Evolutionary conservation across 108 stramenopile species (phyloP).

Genomic region (Schizochytrium sp.): DNA sequence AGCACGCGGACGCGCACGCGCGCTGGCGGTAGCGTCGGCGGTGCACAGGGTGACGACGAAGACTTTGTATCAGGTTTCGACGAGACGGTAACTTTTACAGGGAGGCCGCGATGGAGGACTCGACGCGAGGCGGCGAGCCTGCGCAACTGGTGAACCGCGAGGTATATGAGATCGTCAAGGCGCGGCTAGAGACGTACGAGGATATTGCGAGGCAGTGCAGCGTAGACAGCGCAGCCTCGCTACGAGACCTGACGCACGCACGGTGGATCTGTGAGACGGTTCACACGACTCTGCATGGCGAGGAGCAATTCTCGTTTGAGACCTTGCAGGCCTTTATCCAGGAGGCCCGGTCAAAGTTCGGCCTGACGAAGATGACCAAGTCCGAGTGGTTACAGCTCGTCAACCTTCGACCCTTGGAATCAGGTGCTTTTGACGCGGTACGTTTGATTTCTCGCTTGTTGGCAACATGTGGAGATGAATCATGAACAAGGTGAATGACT

Average conservation of each 20-base stretch:
- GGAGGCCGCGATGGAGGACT: neutral
- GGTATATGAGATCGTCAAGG: neutral
- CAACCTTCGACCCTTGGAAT: neutral
- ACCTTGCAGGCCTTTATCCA: neutral
- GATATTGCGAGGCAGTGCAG: neutral
- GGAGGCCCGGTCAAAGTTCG: neutral
- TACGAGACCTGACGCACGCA: neutral
- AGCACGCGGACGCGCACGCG: too few species aligned
- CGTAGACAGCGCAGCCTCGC: neutral
- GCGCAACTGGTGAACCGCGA: neutral
- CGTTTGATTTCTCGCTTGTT: neutral
- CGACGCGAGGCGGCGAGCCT: neutral
- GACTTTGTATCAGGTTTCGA: too few species aligned
- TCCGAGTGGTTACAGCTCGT: neutral
- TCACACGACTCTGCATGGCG: neutral
- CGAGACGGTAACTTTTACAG: neutral
- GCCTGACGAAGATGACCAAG: neutral
- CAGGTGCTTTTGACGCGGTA: neutral
- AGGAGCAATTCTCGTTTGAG: neutral
- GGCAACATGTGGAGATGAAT: neutral
- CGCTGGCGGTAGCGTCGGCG: too few species aligned
- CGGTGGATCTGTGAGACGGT: neutral
- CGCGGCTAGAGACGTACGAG: neutral
- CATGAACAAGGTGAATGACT: neutral
- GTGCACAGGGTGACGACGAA: too few species aligned